Percentiles rank a stretch among this genome's conserved stretches.
Conservation (phyloP, 1,139 yeast species). For the Waltiozyma solani region DNA sequence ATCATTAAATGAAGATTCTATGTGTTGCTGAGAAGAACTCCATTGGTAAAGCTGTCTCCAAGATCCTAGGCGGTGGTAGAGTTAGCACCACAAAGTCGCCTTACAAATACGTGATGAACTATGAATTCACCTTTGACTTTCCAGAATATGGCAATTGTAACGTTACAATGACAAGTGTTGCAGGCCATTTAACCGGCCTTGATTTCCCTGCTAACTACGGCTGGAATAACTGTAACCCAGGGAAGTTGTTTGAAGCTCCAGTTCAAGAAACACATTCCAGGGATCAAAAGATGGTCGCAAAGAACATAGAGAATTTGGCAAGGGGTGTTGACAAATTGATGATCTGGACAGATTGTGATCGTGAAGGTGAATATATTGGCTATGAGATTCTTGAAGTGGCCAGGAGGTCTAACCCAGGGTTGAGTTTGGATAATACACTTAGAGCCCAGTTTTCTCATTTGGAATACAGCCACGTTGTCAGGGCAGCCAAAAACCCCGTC, state of each 20-base stretch:
- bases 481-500: slow-evolving; percentile 66
- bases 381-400: slow-evolving; percentile 74
- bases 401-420: slow-evolving; percentile 35
- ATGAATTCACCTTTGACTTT: slow-evolving; percentile 63
- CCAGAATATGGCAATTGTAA: slow-evolving; percentile 50
- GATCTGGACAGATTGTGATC: slow-evolving; percentile 99
- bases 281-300: slow-evolving; percentile 41
- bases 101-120: slow-evolving; percentile 67
- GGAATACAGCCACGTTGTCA: slow-evolving; percentile 60
- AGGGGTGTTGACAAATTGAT: slow-evolving; percentile 49
- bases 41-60: slow-evolving; percentile 79
- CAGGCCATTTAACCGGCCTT: slow-evolving; percentile 66
- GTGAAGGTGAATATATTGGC: slow-evolving; percentile 97
- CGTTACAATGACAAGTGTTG: slow-evolving; percentile 86
- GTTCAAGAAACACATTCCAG: slow-evolving; percentile 32
- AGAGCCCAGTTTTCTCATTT: slow-evolving; percentile 85
- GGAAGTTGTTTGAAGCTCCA: slow-evolving; percentile 62
- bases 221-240: slow-evolving; percentile 68
- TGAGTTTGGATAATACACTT: slow-evolving; percentile 39
- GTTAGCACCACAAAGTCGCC: slow-evolving; percentile 37
- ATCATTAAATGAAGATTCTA: slow-evolving; percentile 60
- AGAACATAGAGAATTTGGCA: slow-evolving; percentile 66
- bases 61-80: slow-evolving; percentile 66
- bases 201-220: slow-evolving; percentile 55
- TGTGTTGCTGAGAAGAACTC: slow-evolving; percentile 98